Evolutionary conservation across 2,329 filamentous ascomycete genomes (phyloP), one percentile per base, ranked within the genome.

Genomic region (Microdochium nivale): DNA sequence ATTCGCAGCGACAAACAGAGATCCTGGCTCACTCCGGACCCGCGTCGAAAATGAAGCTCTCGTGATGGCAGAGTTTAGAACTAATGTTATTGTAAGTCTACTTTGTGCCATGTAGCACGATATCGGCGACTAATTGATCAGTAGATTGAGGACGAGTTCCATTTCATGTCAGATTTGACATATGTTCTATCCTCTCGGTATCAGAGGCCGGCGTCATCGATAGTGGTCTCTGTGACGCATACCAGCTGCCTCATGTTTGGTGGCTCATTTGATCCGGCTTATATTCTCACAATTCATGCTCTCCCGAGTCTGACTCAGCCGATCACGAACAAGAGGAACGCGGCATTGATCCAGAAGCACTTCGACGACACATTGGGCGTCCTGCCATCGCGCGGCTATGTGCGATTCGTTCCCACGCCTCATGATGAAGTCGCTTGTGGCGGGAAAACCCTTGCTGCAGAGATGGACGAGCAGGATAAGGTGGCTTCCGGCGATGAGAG

Each of bases 321-420:
- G 0, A 79, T 83, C 3, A 88, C 82, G 50, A 96, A 96, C 70
- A 87, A 87, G 65, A 82, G 89, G 55, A 94, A 92, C 65, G 83
- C 88, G 1, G 76, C 78, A n/a, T 70, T 95, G 19, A 79, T 95
- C 3, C 88, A 94, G 63, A 76, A 74, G n/a, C 85, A 87, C 64
- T 78, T 96, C 66, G 76, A 83, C 14, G 85, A 89, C 24, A 75
- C 83, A 1, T 73, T 95, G 0, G 79, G 80, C 2, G 87, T 95
- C 2, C 61, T 75, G 0, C 67, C 83, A 0, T 73, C 80, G 1
- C 79, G 88, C 37, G 90, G 90, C 1, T 76, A 90, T 32, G 69
- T 96, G 52, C 82, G 84, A 32, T 96, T 92, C 60, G 69, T 83
- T 7, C 71, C 85, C 1, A 79, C 89, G 3, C 66, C 78, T 0